phyloP scores from a whole-genome alignment of 2,329 filamentous ascomycete genomes.

The Teratosphaeria zuluensis region DNA sequence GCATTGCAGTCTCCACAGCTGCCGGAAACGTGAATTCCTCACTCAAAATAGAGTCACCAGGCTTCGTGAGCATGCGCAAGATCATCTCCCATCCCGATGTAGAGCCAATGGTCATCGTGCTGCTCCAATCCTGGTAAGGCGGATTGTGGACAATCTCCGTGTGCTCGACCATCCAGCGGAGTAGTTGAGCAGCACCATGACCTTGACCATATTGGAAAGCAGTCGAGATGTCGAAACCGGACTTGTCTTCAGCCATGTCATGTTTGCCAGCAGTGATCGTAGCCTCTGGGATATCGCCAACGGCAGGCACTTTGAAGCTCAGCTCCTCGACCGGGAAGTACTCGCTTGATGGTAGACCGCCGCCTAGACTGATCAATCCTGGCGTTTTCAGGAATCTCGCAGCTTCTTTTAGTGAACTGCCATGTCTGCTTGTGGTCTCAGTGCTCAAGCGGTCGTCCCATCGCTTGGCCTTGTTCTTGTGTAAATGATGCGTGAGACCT shows the following conservation, averaged over 20 bases:
- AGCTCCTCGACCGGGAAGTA: constrained; percentile 88
- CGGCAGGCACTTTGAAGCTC: constrained; percentile 59
- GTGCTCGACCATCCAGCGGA: constrained; percentile 89
- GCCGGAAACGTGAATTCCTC: constrained; percentile 86
- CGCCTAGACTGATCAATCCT: constrained; percentile 82
- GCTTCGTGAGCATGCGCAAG: constrained; percentile 68
- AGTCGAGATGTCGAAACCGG: constrained; percentile 66
- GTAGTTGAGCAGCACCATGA: constrained; percentile 72
- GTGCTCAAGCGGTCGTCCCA: constrained; percentile 55
- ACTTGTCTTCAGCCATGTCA: constrained; percentile 59
- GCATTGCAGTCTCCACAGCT: constrained; percentile 55
- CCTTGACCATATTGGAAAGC: constrained; percentile 91
- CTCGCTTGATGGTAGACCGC: constrained; percentile 77
- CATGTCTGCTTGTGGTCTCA: constrained; percentile 46
- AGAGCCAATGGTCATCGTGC: constrained; percentile 73
- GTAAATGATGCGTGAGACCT: constrained; percentile 45
- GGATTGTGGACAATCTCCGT: constrained; percentile 83
- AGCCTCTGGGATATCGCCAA: constrained; percentile 54
- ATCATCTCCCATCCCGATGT: constrained; percentile 79
- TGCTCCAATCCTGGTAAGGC: constrained; percentile 83
- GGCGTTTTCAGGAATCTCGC: constrained; percentile 70
- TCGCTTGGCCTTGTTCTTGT: constrained; percentile 66
- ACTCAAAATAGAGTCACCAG: constrained; percentile 69
- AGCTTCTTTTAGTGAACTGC: constrained; percentile 66
- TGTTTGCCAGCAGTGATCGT: constrained; percentile 68